phyloP scores from a whole-genome alignment of 805 yeast genomes.

The Kazachstania africana region DNA sequence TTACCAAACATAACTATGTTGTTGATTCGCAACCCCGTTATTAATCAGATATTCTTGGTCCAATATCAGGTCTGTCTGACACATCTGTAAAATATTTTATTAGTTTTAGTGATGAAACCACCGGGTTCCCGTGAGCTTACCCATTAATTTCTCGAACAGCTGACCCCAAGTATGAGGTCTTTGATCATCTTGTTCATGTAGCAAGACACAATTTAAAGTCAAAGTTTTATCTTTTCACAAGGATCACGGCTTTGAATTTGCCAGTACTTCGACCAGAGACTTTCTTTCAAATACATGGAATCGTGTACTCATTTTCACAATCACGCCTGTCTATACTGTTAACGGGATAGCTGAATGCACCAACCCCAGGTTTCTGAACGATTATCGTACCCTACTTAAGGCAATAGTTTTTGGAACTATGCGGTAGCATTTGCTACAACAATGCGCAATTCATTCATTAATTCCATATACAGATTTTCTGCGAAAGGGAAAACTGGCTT shows the following conservation, averaged over 20 bases:
- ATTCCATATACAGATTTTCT: neutral
- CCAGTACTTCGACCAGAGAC: constrained; percentile 1
- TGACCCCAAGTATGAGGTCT: constrained; percentile 1
- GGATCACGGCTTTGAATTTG: constrained; percentile 7
- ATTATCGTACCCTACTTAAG: constrained; percentile 6
- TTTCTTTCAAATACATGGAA: constrained; percentile 2
- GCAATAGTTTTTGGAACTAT: constrained; percentile 5
- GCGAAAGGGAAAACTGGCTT: constrained; percentile 3
- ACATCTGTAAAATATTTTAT: constrained; percentile 4
- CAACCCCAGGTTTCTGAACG: constrained; percentile 6
- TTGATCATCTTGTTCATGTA: neutral
- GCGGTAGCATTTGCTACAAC: constrained; percentile 6
- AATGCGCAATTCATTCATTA: constrained; percentile 3
- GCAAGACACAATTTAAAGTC: constrained; percentile 1
- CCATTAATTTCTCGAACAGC: constrained; percentile 1
- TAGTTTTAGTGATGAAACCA: constrained; percentile 6
- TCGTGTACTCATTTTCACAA: constrained; percentile 4
- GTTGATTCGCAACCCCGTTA: constrained; percentile 3
- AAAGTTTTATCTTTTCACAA: constrained; percentile 3
- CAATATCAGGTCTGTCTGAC: constrained; percentile 1
- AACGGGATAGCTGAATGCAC: constrained; percentile 7
- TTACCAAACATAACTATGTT: constrained; percentile 3
- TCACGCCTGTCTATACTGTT: constrained; percentile 4
- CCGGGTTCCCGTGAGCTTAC: constrained; percentile 5
- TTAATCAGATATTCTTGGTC: constrained; percentile 7